Percentiles rank a stretch among this genome's conserved stretches.
phyloP scores from a whole-genome alignment of 345 rosid species.

The Pseudoturritis turrita region DNA sequence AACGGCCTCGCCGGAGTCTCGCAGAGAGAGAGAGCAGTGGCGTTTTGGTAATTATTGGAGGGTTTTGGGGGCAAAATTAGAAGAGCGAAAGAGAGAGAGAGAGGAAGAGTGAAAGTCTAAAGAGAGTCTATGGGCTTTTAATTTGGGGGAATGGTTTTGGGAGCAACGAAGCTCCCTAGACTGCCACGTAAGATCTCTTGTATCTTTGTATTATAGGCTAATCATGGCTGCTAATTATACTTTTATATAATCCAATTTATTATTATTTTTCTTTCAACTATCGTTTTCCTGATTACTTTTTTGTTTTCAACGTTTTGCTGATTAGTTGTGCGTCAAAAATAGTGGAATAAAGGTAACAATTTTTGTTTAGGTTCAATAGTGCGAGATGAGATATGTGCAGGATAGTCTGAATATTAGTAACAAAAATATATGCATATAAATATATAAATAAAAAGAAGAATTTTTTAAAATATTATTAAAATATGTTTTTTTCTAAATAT shows the following conservation, averaged over 20 bases:
- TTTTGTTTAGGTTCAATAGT: neutral
- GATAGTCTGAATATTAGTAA: too few species aligned
- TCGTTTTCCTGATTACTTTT: neutral
- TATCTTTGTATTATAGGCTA: slow-evolving; percentile 28
- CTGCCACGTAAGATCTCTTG: slow-evolving; percentile 62
- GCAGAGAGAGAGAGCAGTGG: slow-evolving; percentile 35
- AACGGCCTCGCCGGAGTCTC: slow-evolving; percentile 15
- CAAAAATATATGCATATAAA: too few species aligned
- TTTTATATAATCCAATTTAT: slow-evolving; percentile 11
- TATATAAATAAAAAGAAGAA: too few species aligned
- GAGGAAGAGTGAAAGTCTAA: neutral
- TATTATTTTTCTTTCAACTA: neutral
- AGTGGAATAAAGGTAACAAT: neutral
- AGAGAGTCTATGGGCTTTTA: slow-evolving; percentile 12
- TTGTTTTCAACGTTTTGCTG: slow-evolving; percentile 12
- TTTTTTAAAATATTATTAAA: too few species aligned
- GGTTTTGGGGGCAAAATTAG: slow-evolving; percentile 17
- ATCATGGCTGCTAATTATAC: slow-evolving; percentile 26
- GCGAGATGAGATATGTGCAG: too few species aligned
- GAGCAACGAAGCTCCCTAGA: slow-evolving; percentile 58
- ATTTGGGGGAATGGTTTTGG: slow-evolving; percentile 30
- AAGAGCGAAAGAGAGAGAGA: slow-evolving; percentile 8
- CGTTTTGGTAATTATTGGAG: slow-evolving; percentile 27
- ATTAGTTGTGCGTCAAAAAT: neutral
- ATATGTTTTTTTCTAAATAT: too few species aligned